Evolutionary conservation across 23 red algal genomes (phyloP).

Genomic region (Chondrus crispus): DNA sequence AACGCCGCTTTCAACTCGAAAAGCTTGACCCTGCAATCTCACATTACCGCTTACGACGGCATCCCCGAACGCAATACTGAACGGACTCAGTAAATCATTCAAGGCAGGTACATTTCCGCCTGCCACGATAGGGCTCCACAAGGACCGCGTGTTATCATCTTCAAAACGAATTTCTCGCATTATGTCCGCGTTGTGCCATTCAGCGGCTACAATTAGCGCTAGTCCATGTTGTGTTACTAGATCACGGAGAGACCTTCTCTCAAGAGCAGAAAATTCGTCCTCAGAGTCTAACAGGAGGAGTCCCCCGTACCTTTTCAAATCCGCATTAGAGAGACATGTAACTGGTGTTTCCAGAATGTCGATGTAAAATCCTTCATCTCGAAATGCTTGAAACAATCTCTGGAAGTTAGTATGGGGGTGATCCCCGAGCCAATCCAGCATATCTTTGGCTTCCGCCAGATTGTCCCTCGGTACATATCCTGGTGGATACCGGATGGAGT

Average conservation of each 20-base stretch:
- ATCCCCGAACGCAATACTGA: conserved; percentile 76
- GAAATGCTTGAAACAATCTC: conserved; percentile 39
- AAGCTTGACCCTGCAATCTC: background rate
- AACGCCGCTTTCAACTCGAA: conserved; percentile 56
- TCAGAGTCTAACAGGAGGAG: conserved; percentile 77
- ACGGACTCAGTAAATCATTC: conserved; percentile 63
- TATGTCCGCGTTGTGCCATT: conserved; percentile 81
- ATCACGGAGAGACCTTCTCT: conserved; percentile 15
- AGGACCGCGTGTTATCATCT: conserved; percentile 77
- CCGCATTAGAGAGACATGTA: conserved; percentile 20
- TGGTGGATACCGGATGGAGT: conserved; percentile 76
- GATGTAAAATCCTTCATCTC: conserved; percentile 44
- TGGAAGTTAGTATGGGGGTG: conserved; percentile 92
- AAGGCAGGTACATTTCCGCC: conserved; percentile 68
- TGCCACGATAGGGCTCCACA: conserved; percentile 73
- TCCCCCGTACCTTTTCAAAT: conserved; percentile 25
- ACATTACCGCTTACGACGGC: conserved; percentile 60
- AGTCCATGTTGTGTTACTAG: conserved; percentile 60
- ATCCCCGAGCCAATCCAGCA: conserved; percentile 90
- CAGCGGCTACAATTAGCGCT: conserved; percentile 64
- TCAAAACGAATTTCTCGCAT: conserved; percentile 75
- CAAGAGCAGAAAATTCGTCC: conserved; percentile 64
- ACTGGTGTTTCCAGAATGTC: conserved; percentile 64
- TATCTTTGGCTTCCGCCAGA: conserved; percentile 68
- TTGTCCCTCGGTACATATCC: conserved; percentile 84